Percentiles rank a stretch among this genome's conserved stretches.
Conservation (phyloP, 2,329 filamentous ascomycete genomes). For the Leptographium wingfieldii region DNA sequence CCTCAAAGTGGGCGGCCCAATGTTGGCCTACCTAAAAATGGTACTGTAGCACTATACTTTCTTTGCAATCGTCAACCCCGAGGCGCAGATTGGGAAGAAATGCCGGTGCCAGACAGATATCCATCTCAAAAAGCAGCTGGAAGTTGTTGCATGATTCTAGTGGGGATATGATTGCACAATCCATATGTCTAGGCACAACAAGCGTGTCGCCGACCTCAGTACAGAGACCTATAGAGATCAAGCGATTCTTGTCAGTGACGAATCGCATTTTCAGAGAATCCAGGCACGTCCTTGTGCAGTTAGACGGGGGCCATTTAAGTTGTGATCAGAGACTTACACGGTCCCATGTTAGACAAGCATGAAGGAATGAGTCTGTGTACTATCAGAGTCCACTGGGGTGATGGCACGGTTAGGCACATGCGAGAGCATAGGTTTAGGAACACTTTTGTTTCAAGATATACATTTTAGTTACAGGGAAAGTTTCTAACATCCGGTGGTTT, state of each 20-base stretch:
- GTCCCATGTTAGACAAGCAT: too few relatives aligned
- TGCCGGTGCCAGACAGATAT: background rate
- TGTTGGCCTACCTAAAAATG: conserved; percentile 20
- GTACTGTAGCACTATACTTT: conserved; percentile 21
- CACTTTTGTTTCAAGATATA: too few relatives aligned
- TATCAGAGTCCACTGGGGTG: too few relatives aligned
- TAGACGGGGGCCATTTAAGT: background rate
- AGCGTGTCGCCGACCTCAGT: background rate
- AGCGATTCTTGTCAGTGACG: background rate
- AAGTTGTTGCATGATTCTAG: background rate
- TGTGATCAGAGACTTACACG: background rate
- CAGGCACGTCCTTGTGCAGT: too few relatives aligned
- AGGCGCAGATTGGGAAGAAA: background rate
- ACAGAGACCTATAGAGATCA: background rate
- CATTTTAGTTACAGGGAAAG: conserved; percentile 7
- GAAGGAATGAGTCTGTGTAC: too few relatives aligned
- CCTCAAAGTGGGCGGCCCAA: conserved; percentile 15
- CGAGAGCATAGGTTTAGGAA: too few relatives aligned
- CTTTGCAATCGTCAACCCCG: background rate
- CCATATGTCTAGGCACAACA: background rate
- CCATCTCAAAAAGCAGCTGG: background rate
- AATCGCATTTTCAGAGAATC: background rate
- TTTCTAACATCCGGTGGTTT: conserved; percentile 55
- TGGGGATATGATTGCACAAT: background rate
- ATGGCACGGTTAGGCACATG: too few relatives aligned